These are phyloP conservation scores for Aaosphaeria arxii DNA, from an alignment of 2,329 filamentous ascomycete genomes.

Conservation along the genomic window DNA sequence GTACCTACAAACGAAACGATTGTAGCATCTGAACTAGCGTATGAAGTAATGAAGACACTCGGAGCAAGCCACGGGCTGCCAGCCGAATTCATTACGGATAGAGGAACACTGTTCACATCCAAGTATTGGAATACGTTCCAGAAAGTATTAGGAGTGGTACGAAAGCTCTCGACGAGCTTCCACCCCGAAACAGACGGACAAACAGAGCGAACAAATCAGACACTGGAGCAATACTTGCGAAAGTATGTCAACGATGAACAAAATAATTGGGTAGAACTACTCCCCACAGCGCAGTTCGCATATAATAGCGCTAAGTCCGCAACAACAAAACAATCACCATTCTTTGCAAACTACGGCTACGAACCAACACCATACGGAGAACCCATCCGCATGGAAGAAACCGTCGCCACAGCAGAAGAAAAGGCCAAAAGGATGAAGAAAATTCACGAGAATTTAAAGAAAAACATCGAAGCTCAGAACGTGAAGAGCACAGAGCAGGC, in stretches of 20 bases:
- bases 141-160: not conserved
- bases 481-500: not conserved
- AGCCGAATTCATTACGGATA: not conserved
- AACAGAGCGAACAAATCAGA: not conserved
- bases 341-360: not conserved
- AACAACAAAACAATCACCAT: not conserved
- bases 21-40: not conserved
- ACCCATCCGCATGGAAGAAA: not conserved
- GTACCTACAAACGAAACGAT: slow-evolving; percentile 2
- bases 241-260: slow-evolving; percentile 1
- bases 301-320: not conserved
- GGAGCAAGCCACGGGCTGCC: not conserved
- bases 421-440: not conserved
- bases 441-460: not conserved
- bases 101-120: not conserved
- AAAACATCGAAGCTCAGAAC: too few relatives aligned
- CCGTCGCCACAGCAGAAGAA: not conserved
- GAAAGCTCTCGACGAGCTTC: not conserved
- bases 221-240: not conserved
- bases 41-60: not conserved
- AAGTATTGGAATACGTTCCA: not conserved
- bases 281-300: slow-evolving; percentile 1
- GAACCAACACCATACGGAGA: not conserved
- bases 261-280: slow-evolving; percentile 1
- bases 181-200: not conserved